Base-by-base conservation (phyloP, 441 rosid genomes). In the Viola pubescens region DNA sequence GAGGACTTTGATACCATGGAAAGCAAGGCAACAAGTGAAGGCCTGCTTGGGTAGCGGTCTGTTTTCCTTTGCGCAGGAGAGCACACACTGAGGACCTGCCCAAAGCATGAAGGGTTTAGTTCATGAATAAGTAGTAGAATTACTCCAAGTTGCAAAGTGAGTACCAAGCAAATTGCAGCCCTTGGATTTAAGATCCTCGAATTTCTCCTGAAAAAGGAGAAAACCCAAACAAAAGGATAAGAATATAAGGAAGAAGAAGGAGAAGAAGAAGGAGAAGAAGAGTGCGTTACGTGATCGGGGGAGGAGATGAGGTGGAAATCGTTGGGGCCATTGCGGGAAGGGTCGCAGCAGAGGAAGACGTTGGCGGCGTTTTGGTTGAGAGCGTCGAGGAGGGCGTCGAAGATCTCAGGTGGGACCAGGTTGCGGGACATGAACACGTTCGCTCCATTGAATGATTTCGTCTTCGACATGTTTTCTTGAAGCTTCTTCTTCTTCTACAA, bases 1-100 rank as follows among this genome's bases (percentile, higher is more conserved):
- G 54, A 89, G 84, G 66, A 95, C 80, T 76, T 84, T 89, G 70
- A 83, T 76, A 64, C 98, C 95, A 70, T 91, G 95, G 98, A 91
- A 86, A 1, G 96, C 99, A 69, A 94, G 86, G 73, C 99, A 91
- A 72, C 99, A 94, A 72, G 88, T 82, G 73, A 82, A 94, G 6
- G 77, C 87, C 65, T 81, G 84, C 66, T 81, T 82, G 14, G 98
- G 99, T 4, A 91, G 63, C 4, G 77, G 49, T 73, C 83, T 82
- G 54, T 84, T 82, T 63, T 89, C 98, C 79, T 86, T 89, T 5
- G 91, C 97, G 74, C 98, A 87, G 1, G 92, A 81, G 65, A 94
- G 82, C 64, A 87, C 98, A 59, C 98, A 94, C 51, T 85, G 94
- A 8, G 98, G 98, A 77, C 99, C 99, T 88, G 64, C 63, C 65